Percentiles rank a stretch among this genome's conserved stretches.
Evolutionary conservation across 2,329 filamentous ascomycete genomes (phyloP).

Genomic region (Arthrinium puccinioides): DNA sequence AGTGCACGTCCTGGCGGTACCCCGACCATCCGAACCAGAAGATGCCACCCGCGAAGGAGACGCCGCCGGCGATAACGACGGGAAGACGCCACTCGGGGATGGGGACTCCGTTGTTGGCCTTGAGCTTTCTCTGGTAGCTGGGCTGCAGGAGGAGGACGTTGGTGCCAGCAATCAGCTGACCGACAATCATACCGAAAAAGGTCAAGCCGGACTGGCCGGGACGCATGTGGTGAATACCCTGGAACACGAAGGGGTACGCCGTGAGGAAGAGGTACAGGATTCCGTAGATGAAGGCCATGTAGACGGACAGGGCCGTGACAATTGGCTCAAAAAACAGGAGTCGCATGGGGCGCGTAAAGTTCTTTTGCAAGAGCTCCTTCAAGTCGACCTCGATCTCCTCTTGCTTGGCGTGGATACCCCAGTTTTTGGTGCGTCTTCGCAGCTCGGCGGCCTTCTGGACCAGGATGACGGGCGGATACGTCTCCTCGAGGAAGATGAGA

Average conservation of each 20-base stretch:
- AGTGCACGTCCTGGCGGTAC: slow-evolving; percentile 48
- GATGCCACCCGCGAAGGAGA: slow-evolving; percentile 56
- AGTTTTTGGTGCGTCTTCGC: slow-evolving; percentile 57
- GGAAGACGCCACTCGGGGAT: slow-evolving; percentile 62
- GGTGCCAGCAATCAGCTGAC: slow-evolving; percentile 60
- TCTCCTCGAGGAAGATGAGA: slow-evolving; percentile 58
- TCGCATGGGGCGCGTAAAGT: slow-evolving; percentile 57
- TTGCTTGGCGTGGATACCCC: slow-evolving; percentile 65
- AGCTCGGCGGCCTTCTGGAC: slow-evolving; percentile 53
- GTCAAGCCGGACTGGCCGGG: slow-evolving; percentile 67
- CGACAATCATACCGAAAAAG: slow-evolving; percentile 78
- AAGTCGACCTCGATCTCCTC: slow-evolving; percentile 65
- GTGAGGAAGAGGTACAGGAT: slow-evolving; percentile 76
- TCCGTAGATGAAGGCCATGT: slow-evolving; percentile 70
- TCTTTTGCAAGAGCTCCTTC: slow-evolving; percentile 55
- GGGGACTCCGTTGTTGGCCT: slow-evolving; percentile 58
- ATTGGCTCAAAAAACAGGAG: slow-evolving; percentile 65
- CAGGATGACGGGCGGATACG: slow-evolving; percentile 62
- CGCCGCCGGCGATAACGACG: slow-evolving; percentile 50
- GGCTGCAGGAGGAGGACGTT: slow-evolving; percentile 58
- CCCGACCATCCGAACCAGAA: slow-evolving; percentile 77
- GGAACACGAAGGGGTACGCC: slow-evolving; percentile 76
- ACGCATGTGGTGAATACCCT: slow-evolving; percentile 62
- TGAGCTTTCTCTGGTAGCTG: slow-evolving; percentile 61
- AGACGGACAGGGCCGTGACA: slow-evolving; percentile 59